These are phyloP conservation scores for Turritis glabra DNA, from an alignment of 345 rosid genomes.

Conservation along the genomic window DNA sequence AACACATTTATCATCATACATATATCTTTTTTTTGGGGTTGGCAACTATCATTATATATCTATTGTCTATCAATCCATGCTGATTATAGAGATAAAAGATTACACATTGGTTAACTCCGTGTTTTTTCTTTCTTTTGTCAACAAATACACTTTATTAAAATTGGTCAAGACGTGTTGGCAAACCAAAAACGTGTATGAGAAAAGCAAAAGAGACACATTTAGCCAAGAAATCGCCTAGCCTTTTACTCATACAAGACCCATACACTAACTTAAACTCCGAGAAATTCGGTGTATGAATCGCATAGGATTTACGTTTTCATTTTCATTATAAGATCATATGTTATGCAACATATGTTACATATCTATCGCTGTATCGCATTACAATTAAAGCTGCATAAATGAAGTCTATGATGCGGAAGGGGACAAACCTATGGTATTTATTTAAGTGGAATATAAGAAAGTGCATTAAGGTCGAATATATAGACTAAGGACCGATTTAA, in stretches of 20 bases:
- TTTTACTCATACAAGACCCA: background rate
- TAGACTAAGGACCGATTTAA: constrained; percentile 36
- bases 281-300: background rate
- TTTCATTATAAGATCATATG: background rate
- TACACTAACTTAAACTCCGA: background rate
- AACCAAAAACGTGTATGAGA: background rate
- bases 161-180: background rate
- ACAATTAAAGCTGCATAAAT: constrained; percentile 30
- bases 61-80: background rate
- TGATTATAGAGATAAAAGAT: background rate
- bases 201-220: background rate
- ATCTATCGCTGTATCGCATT: constrained; percentile 16
- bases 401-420: constrained; percentile 25
- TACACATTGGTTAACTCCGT: background rate
- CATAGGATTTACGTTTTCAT: background rate
- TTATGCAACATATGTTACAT: background rate
- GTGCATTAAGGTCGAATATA: constrained; percentile 17
- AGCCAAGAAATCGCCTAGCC: no score
- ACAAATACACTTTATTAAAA: background rate
- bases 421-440: constrained; percentile 34
- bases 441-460: constrained; percentile 10
- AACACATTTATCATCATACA: background rate
- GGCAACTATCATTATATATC: background rate
- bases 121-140: background rate
- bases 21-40: background rate